A percentile compares a stretch with the other conserved stretches of the same genome.
Conservation (phyloP, 2,329 filamentous ascomycete species). For the Didymella keratinophila region DNA sequence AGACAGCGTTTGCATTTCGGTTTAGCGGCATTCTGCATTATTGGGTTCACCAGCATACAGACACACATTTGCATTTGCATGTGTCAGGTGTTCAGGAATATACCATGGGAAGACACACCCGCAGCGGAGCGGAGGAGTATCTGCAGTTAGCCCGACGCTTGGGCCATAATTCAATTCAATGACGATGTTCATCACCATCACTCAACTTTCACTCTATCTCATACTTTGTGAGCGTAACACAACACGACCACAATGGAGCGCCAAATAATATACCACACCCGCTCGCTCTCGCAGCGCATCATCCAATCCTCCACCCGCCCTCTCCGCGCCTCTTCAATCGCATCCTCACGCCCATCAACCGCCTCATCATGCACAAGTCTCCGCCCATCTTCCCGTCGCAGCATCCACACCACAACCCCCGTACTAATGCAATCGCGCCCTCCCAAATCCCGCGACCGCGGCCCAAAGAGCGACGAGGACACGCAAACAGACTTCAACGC, state of each 20-base stretch:
- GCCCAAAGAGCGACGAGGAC: constrained; percentile 66
- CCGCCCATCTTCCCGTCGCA: constrained; percentile 14
- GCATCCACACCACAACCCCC: constrained; percentile 32
- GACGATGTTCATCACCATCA: constrained; percentile 13
- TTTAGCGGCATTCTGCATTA: constrained; percentile 6
- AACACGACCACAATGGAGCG: constrained; percentile 25
- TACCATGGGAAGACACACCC: neutral
- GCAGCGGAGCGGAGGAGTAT: constrained; percentile 4
- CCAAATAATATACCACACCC: constrained; percentile 23
- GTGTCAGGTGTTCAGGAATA: neutral
- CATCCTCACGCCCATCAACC: constrained; percentile 10
- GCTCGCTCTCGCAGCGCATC: constrained; percentile 19
- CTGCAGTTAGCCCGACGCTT: constrained; percentile 19
- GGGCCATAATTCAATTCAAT: constrained; percentile 16
- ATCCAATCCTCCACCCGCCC: constrained; percentile 11
- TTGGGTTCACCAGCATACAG: constrained; percentile 7
- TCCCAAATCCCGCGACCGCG: constrained; percentile 63
- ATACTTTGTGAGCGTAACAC: no score
- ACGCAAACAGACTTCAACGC: constrained; percentile 75
- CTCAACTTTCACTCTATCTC: neutral
- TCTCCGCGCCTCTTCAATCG: constrained; percentile 1
- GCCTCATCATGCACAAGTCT: constrained; percentile 4
- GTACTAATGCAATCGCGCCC: constrained; percentile 39
- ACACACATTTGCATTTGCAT: constrained; percentile 11
- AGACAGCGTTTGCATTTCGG: neutral